A percentile compares a stretch with the other conserved stretches of the same genome.
phyloP scores from a whole-genome alignment of 768 basidiomycete species.

The Boletus rubropictus region DNA sequence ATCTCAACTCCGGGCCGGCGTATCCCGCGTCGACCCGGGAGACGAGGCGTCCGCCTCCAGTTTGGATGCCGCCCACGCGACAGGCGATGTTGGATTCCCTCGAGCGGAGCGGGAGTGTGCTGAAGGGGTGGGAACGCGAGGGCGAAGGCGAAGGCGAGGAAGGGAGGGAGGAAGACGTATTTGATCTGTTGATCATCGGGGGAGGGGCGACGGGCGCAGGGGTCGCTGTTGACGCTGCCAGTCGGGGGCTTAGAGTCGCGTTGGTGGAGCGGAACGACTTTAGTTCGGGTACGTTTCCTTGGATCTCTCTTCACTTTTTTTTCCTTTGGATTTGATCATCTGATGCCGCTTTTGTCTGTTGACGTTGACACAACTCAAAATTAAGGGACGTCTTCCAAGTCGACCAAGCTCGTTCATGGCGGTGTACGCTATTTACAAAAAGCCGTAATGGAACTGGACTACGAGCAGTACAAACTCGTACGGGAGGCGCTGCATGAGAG shows the following conservation, averaged over 20 bases:
- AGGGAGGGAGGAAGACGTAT: constrained; percentile 44
- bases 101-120: constrained; percentile 11
- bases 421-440: constrained; percentile 98
- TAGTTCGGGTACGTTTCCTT: constrained; percentile 54
- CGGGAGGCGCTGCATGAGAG: constrained; percentile 92
- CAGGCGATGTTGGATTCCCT: constrained; percentile 60
- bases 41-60: constrained; percentile 65
- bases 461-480: constrained; percentile 95
- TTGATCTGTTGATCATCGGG: constrained; percentile 82
- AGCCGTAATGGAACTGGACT: constrained; percentile 91
- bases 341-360: not conserved
- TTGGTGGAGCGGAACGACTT: constrained; percentile 94
- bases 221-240: constrained; percentile 93
- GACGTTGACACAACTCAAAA: not conserved
- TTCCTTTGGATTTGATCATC: not conserved
- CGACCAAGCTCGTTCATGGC: constrained; percentile 97
- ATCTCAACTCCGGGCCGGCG: constrained; percentile 66
- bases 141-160: not conserved
- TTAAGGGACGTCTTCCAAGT: constrained; percentile 71
- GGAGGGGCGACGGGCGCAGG: constrained; percentile 96
- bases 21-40: constrained; percentile 60
- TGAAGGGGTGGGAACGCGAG: constrained; percentile 27
- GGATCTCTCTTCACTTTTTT: not conserved
- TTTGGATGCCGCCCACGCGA: constrained; percentile 73
- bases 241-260: constrained; percentile 85